These are phyloP conservation scores for Gonapodya sp. DNA, from an alignment of 192 early-diverging fungal genomes.

Conservation along the genomic window DNA sequence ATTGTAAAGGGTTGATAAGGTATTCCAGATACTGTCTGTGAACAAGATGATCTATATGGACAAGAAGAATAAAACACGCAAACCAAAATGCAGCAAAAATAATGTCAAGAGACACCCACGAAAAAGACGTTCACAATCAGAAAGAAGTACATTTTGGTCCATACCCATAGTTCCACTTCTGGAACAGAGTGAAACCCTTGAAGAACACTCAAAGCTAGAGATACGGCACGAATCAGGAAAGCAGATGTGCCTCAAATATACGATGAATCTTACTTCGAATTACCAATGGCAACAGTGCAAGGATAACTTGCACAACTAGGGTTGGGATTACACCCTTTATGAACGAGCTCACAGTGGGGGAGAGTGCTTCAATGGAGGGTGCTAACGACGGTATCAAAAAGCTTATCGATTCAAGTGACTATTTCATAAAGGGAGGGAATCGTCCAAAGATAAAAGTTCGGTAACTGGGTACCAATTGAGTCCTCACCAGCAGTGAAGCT, in stretches of 20 bases:
- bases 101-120: neutral
- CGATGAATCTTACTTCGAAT: neutral
- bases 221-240: neutral
- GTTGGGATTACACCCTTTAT: neutral
- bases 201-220: neutral
- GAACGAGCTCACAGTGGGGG: neutral
- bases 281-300: neutral
- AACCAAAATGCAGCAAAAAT: no score
- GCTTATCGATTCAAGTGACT: no score
- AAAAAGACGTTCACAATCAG: neutral
- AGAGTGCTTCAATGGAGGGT: neutral
- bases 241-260: neutral
- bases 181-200: neutral
- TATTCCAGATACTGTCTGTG: no score
- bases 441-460: no score
- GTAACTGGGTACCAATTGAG: no score
- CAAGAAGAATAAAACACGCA: neutral
- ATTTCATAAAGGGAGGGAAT: no score
- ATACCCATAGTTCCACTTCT: neutral
- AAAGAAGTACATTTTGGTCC: neutral
- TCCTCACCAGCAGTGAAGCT: neutral
- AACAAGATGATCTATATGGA: no score
- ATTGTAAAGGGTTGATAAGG: no score
- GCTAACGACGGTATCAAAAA: neutral
- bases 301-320: neutral